Conservation (phyloP, 2,329 filamentous ascomycete genomes). For the Colletotrichum sp. region DNA sequence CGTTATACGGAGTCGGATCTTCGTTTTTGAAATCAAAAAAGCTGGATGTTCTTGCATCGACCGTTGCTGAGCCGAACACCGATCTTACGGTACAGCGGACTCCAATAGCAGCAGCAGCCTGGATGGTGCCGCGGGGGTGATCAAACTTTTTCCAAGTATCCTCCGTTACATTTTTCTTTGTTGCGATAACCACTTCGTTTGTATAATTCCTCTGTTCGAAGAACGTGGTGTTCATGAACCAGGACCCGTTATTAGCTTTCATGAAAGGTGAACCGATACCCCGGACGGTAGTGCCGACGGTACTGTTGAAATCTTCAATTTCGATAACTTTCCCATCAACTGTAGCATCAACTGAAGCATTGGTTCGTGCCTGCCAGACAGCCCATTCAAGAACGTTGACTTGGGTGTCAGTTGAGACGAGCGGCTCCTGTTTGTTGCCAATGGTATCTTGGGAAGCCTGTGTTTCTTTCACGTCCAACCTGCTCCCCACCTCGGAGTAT, state of each 20-base stretch:
- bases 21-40: background rate
- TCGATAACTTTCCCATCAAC: too few species aligned
- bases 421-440: background rate
- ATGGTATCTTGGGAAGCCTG: accelerated
- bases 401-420: background rate
- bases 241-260: too few species aligned
- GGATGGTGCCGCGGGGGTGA: too few species aligned
- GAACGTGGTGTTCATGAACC: too few species aligned
- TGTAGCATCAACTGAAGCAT: too few species aligned
- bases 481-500: background rate
- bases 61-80: background rate
- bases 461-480: background rate
- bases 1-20: background rate
- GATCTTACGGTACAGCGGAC: background rate
- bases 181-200: too few species aligned
- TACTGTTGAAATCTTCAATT: too few species aligned
- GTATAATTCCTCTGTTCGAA: too few species aligned
- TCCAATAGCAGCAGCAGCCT: background rate
- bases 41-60: background rate
- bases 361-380: background rate
- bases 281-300: too few species aligned
- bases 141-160: too few species aligned
- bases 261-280: too few species aligned
- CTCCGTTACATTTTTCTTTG: too few species aligned
- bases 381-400: slow-evolving; percentile 4